Evolutionary conservation across 2,329 filamentous ascomycete genomes (phyloP), one percentile per base, ranked within the genome.

Genomic region (Tolypocladium endophyticum): DNA sequence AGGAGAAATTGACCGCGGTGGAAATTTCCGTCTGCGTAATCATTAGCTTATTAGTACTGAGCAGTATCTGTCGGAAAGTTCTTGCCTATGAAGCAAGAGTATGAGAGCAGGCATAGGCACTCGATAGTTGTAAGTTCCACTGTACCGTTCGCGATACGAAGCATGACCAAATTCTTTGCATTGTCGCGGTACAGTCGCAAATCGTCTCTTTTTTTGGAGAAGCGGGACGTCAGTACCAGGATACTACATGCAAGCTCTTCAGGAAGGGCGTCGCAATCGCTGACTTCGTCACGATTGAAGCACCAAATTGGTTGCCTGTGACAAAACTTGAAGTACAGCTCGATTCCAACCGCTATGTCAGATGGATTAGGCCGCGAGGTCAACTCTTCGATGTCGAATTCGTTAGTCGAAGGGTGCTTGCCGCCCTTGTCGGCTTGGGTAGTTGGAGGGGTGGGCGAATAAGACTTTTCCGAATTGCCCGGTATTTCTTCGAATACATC

Each of bases 1-100:
- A 81, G 76, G 59, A 81, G 72, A 56, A 81, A 81, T 57, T 78
- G 77, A 18, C 79, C 79, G 0, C 80, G 73, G 36, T 77, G 76
- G 11, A 75, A 66, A 58, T 80, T 76, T 28, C 79, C 79, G 61
- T 81, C 79, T 81, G 55, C 1, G 41, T 2, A 1, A n/a, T 36
- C 11, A 43, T 66, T 58, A 67, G 41, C 23, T 39, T 23, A 35
- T 57, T 45, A 53, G 2, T 14, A 0, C 20, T 33, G 2, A 14
- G 7, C 45, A 18, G 11, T 25, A 4, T 1, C 18, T 18, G 41
- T n/a, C 12, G 8, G 3, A 4, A 4, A 25, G 23, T 23, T 16
- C 66, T 41, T 74, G 78, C 79, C 78, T 58, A 80, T 74, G 59
- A 81, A 81, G 0, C 74, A 76, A 3, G 77, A 78, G 54, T 79